Base-by-base conservation (phyloP, 1,284 basidiomycete genomes). In the Athelia sp. region DNA sequence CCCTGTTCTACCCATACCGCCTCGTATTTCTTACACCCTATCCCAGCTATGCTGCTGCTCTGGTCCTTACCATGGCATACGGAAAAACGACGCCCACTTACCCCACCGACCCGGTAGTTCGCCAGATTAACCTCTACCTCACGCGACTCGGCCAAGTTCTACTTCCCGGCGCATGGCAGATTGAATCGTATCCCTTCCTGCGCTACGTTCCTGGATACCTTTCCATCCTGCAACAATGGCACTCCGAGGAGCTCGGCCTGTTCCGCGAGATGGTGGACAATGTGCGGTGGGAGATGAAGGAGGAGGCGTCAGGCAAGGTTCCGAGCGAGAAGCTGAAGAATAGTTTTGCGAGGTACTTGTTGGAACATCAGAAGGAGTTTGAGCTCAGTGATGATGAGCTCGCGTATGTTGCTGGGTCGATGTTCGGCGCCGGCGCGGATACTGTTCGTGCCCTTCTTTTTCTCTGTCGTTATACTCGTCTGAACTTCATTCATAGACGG, bases 41-140 rank as follows among this genome's bases (percentile, higher is more conserved):
- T n/a, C n/a, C 15, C n/a, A n/a, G n/a, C n/a, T n/a, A n/a, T n/a
- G n/a, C n/a, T n/a, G n/a, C n/a, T n/a, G n/a, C n/a, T n/a, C n/a
- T 86, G 0, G 81, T 85, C 2, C 73, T 87, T 64, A 72, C 76
- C 2, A 70, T 87, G 43, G 79, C 84, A 6, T 87, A 87, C 53
- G 85, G 84, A 0, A 81, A 81, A 51, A 66, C 72, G 29, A 69
- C 52, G 58, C 76, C 46, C 49, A 75, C 74, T 36, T 70, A 64
- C 0, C 78, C 74, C 51, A 67, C 76, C 2, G 84, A 86, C 54
- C 77, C 76, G 0, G 80, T 83, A 32, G 73, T 88, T 2, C 52
- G 65, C 15, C 70, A 73, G 17, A 74, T 87, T 36, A 78, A 75
- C 46, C 66, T 71, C 13, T 72, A 70, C 31, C 62, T 79, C 8